Base-by-base conservation (phyloP, 352 stramenopile genomes). In the Pelagophyceae sp. region DNA sequence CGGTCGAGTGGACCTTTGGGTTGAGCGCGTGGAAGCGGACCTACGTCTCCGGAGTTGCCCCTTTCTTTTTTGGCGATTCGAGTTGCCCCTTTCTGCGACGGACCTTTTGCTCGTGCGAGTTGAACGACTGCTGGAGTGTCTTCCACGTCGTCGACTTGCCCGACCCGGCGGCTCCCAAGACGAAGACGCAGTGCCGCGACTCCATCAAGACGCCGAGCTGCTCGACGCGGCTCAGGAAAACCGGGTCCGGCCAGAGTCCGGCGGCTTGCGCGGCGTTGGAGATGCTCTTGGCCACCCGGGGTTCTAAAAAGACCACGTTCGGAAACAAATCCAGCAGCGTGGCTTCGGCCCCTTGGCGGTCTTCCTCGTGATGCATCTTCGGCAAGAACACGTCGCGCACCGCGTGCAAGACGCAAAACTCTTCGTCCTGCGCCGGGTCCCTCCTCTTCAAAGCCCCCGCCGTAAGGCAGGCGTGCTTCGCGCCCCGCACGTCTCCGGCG, bases 131-230 rank as follows among this genome's bases (percentile, higher is more conserved):
- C n/a, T n/a, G 86, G 17, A 98, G 79, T 40, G 92, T 97, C 77
- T 95, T 95, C 93, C 93, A 98, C 23, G 87, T 95, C 77, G 94
- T 91, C 3, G 91, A 95, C 85, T 98, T 98, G 17, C 93, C 93
- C 11, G 86, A 93, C 0, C 88, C 89, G 54, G 92, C 86, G 2
- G 91, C 90, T 0, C 93, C 93, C 89, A 98, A 95, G 3, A 97
- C 86, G 75, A 98, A 97, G 11, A 98, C 93, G 75, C 90, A 96
- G 78, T 98, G 93, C 27, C 93, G 90, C 80, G 97, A 96, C 50
- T 89, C 90, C 6, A 98, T 77, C 25, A 97, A 77, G 45, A 98
- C 93, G 0, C 94, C 89, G 0, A 98, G 84, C 79, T 98, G 91
- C 20, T 95, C 89, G 37, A 96, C 90, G 76, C 97, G 96, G 51